Percentiles rank a stretch among this genome's conserved stretches.
Evolutionary conservation across 768 basidiomycete species (phyloP).

Genomic region (Omphalotus guepiniiformis): DNA sequence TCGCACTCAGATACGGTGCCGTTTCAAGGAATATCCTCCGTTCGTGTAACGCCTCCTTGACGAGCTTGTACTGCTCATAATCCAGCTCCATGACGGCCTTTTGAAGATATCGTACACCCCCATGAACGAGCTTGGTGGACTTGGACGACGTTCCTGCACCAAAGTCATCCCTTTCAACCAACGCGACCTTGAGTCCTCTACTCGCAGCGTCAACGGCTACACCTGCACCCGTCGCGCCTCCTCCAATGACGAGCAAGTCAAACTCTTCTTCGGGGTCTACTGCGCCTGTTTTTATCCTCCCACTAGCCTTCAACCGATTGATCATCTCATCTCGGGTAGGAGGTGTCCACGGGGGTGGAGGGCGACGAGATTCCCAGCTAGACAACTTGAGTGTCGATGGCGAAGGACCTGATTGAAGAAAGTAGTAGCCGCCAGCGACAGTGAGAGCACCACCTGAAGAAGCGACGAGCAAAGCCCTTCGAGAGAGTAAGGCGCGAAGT

Average conservation of each 20-base stretch:
- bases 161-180: slow-evolving; percentile 94
- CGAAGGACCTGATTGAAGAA: slow-evolving; percentile 68
- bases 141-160: slow-evolving; percentile 91
- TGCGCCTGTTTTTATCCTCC: background rate
- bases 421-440: slow-evolving; percentile 61
- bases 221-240: slow-evolving; percentile 94
- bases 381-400: slow-evolving; percentile 53
- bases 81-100: slow-evolving; percentile 95
- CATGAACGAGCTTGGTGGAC: slow-evolving; percentile 97
- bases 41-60: slow-evolving; percentile 92
- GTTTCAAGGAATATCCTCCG: slow-evolving; percentile 91
- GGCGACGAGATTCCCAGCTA: slow-evolving; percentile 49
- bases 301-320: slow-evolving; percentile 45
- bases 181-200: slow-evolving; percentile 85
- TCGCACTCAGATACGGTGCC: slow-evolving; percentile 86
- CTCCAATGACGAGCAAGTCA: slow-evolving; percentile 84
- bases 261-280: slow-evolving; percentile 49
- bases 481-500: too few relatives aligned
- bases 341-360: slow-evolving; percentile 77
- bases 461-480: slow-evolving; percentile 4
- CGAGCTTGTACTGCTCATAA: slow-evolving; percentile 95
- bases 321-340: slow-evolving; percentile 68
- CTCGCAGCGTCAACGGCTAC: slow-evolving; percentile 95
- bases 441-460: slow-evolving; percentile 22
- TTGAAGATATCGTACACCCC: slow-evolving; percentile 95